Evolutionary conservation across 2,329 filamentous ascomycete species (phyloP), one percentile per base, ranked within the genome.

Genomic region (Pseudocercospora macadamiae): DNA sequence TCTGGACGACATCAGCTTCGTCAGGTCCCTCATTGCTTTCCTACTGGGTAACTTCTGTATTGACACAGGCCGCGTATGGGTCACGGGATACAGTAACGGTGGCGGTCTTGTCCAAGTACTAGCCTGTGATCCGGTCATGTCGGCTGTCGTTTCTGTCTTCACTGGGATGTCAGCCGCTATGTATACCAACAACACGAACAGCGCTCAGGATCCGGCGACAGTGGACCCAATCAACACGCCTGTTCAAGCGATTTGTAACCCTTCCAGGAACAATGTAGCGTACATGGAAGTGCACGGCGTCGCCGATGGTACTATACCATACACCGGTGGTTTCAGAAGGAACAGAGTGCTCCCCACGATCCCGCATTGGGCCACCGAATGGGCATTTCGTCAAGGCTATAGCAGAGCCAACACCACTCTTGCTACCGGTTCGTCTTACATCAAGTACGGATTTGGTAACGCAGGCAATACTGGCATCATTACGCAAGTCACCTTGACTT

Each of bases 11-110:
- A 68, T 79, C 2, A 68, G 66, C 5, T 81, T 80, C 63, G 76
- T 74, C 9, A 64, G 75, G 4, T 73, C 76, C 48, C 70, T 81
- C 18, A 66, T 79, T 37, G 62, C 71, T 8, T 64, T 75, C 25
- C 60, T 82, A 4, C 68, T 75, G 51, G 61, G 68, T 6, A 68
- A 63, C 3, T 79, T 78, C 66, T 82, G 79, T 64, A 72, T 82
- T 57, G 77, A 82, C 60, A 62, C 69, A 2, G 68, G 67, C 1
- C 75, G 74, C 4, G 72, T 82, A 39, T 81, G 80, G 54, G 74
- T 74, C 4, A 71, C 74, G 0, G 80, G 79, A 45, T 82, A 84
- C 62, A 84, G 76, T 62, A 83, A 85, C 45, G 83, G 81, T 3
- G 83, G 80, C 1, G 82, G 77, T 4, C 77, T 80, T 25, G 75